These are phyloP conservation scores for Castanea crenata DNA, from an alignment of 306 rosid genomes.

Conservation along the genomic window DNA sequence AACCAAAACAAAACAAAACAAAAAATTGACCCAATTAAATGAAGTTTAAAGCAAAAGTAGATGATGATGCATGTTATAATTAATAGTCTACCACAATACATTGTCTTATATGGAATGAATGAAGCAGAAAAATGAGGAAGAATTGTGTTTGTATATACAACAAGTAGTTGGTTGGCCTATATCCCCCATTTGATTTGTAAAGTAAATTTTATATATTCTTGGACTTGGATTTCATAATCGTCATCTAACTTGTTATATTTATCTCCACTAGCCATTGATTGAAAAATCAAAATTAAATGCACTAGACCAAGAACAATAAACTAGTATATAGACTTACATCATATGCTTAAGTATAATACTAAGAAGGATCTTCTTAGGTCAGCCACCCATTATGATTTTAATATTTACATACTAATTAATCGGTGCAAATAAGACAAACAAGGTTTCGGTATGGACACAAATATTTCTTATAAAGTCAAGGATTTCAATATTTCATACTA, in stretches of 20 bases:
- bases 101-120: neutral
- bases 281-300: neutral
- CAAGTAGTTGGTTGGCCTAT: neutral
- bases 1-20: neutral
- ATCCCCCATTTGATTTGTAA: neutral
- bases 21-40: neutral
- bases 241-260: neutral
- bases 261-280: neutral
- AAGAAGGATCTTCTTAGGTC: conserved; percentile 48
- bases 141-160: neutral
- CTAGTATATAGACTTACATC: conserved; percentile 19
- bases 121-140: neutral
- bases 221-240: neutral
- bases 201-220: neutral
- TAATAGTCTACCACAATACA: neutral
- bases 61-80: neutral
- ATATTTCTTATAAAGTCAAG: conserved; percentile 34
- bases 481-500: conserved; percentile 5
- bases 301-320: conserved; percentile 5
- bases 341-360: conserved; percentile 25
- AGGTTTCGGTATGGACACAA: conserved; percentile 18
- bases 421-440: conserved; percentile 38
- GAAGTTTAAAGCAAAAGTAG: neutral
- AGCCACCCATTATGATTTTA: conserved; percentile 43
- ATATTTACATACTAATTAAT: conserved; percentile 27